Percentiles rank a stretch among this genome's conserved stretches.
Conservation (phyloP, 352 stramenopile species). For the Albugo candida region DNA sequence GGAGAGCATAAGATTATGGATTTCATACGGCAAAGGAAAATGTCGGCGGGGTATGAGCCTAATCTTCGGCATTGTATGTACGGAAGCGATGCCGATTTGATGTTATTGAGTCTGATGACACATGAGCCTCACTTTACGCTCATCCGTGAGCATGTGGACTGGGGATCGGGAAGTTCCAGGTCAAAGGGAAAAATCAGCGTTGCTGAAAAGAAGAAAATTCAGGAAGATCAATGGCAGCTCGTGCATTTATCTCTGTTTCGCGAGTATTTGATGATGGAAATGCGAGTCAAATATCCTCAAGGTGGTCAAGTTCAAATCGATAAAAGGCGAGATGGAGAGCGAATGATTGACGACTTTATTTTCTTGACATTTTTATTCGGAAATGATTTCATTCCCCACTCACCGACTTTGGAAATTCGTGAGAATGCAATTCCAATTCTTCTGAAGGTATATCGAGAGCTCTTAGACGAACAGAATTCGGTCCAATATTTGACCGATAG, state of each 20-base stretch:
- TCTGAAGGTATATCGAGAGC: conserved; percentile 80
- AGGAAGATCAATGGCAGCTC: conserved; percentile 93
- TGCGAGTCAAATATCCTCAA: conserved; percentile 34
- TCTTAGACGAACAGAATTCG: conserved; percentile 45
- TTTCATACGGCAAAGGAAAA: conserved; percentile 89
- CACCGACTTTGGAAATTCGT: conserved; percentile 95
- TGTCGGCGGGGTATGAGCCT: conserved; percentile 79
- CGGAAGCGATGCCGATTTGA: conserved; percentile 97
- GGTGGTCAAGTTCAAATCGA: not conserved
- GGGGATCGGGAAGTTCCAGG: conserved; percentile 34
- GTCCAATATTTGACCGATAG: conserved; percentile 85
- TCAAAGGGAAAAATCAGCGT: conserved; percentile 8
- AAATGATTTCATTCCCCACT: conserved; percentile 99
- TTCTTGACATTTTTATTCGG: conserved; percentile 99
- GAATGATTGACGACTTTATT: conserved; percentile 99
- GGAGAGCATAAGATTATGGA: conserved; percentile 99
- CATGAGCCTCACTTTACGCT: conserved; percentile 98
- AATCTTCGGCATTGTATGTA: conserved; percentile 98
- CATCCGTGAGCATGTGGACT: conserved; percentile 95
- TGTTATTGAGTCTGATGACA: conserved; percentile 95
- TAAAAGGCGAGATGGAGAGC: conserved; percentile 47
- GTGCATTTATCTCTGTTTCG: conserved; percentile 92
- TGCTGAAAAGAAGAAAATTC: conserved; percentile 75
- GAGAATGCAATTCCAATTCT: conserved; percentile 95
- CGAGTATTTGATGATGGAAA: conserved; percentile 96